Evolutionary conservation across 148 eudicot genomes (phyloP).

Genomic region (Nepenthes gracilis): DNA sequence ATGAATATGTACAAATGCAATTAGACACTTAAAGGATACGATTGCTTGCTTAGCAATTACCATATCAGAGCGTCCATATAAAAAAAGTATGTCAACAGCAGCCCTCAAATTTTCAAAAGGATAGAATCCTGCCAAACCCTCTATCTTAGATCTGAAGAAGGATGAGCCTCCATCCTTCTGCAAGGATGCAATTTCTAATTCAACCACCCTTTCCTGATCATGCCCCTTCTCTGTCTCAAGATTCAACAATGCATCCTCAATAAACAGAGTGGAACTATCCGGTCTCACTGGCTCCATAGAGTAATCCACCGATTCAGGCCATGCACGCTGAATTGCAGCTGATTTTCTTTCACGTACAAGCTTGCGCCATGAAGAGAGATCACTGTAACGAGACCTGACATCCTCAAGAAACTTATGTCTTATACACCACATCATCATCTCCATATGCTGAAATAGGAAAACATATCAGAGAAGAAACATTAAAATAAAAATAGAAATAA

Average conservation of each 20-base stretch:
- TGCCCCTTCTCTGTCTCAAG: conserved; percentile 56
- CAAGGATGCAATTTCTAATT: conserved; percentile 51
- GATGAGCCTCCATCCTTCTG: conserved; percentile 58
- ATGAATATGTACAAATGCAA: background rate
- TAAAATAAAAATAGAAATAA: background rate
- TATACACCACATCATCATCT: conserved; percentile 86
- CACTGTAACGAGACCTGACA: conserved; percentile 39
- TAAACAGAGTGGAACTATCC: conserved; percentile 50
- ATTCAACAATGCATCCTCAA: conserved; percentile 90
- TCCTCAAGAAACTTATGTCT: conserved; percentile 71
- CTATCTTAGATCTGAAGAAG: conserved; percentile 43
- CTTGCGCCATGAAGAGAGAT: conserved; percentile 48
- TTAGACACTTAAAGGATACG: conserved; percentile 56
- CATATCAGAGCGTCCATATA: conserved; percentile 76
- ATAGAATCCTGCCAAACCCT: conserved; percentile 65
- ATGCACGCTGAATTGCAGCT: conserved; percentile 66
- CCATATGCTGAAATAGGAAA: conserved; percentile 62
- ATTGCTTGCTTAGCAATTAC: conserved; percentile 90
- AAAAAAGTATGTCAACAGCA: conserved; percentile 76
- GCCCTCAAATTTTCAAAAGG: conserved; percentile 82
- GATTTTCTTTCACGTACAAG: conserved; percentile 61
- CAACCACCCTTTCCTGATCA: conserved; percentile 27
- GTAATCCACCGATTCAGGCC: conserved; percentile 57
- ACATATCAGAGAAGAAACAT: conserved; percentile 2
- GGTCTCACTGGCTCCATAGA: conserved; percentile 23